Evolutionary conservation across 176 grass and related monocot genomes (phyloP), one percentile per base, ranked within the genome.

Genomic region (Eleusine coracana): DNA sequence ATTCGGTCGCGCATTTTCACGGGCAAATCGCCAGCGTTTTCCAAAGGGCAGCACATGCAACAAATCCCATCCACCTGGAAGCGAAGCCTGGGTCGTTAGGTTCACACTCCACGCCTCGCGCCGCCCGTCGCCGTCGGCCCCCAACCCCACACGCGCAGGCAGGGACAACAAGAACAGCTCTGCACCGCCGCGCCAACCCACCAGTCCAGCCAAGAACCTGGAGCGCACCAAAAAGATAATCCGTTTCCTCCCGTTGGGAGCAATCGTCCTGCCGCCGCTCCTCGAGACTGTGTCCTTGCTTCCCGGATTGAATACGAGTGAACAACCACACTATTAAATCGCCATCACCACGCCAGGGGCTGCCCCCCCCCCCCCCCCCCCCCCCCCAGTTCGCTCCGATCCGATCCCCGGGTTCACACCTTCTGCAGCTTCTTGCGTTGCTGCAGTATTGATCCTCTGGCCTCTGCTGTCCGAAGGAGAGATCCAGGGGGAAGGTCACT

Each of bases 121-220:
- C 73, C 82, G 82, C 55, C 71, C 65, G 87, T 77, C 66, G 76
- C 69, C 42, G 59, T 52, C 76, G 27, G 45, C 10, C 18, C 67
- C 55, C 66, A 79, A 65, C 68, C 44, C 50, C 82, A 46, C 83
- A 28, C 60, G 10, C 60, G 25, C 60, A 63, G 60, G 50, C 48
- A 52, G 39, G 31, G 7, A 59, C 21, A 59, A 78, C 83, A 86
- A 78, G 38, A 78, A 73, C 79, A 34, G 21, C 75, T 71, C 25
- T 51, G 54, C 61, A 13, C 55, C 78, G 65, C 65, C 49, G 60
- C 66, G 78, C 87, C 75, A 74, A 71, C 82, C 56, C 21, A 23
- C 56, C 5, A 25, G 10, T 75, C 77, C 76, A 46, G 82, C 64
- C 63, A 81, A 61, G 70, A 63, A 14, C 60, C 60, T 25, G 3